Base-by-base conservation (phyloP, 352 stramenopile species). In the Globisporangium perplexum region DNA sequence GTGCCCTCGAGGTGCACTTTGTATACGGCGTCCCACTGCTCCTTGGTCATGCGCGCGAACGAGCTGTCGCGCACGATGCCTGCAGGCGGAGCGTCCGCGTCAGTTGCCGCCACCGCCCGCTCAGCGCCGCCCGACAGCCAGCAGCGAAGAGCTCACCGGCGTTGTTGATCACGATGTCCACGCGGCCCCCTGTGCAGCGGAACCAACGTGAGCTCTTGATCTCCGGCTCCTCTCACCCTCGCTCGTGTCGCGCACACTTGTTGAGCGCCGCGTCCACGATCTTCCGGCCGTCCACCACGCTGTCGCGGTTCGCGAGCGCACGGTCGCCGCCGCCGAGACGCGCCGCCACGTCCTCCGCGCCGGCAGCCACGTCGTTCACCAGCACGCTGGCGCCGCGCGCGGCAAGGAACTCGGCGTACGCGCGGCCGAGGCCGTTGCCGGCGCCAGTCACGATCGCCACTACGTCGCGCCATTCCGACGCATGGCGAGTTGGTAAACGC, bases 101-200 rank as follows among this genome's bases (percentile, higher is more conserved):
- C 26, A 30, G 26, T 30, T 30, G 26, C 5, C 5, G 2, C 2
- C 5, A 5, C 5, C 5, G 2, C 2, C 5, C 26, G 26, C 26
- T 30, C 26, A 5, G 26, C 5, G 5, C 5, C 26, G 2, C 3
- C 26, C 26, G 2, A 5, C 26, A 30, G 26, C 26, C 26, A 30
- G 26, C 26, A 30, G 26, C 26, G 26, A 30, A 5, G 26, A 30
- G 26, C 26, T 30, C 26, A 52, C 83, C 93, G 7, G 93, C 93
- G 64, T 98, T 98, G 69, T 98, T 98, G 44, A 98, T 71, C 10
- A 98, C 60, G 38, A 97, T 84, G 60, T 98, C 93, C 48, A 97
- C 74, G 11, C 80, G 69, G 0, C 87, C 92, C 70, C 75, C 77
- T 88, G 48, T 39, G n/a, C 7, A 39, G 10, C 10, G 15, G 10